Evolutionary conservation across 257 asterid genomes (phyloP), one percentile per base, ranked within the genome.

Genomic region (Ballota nigra): DNA sequence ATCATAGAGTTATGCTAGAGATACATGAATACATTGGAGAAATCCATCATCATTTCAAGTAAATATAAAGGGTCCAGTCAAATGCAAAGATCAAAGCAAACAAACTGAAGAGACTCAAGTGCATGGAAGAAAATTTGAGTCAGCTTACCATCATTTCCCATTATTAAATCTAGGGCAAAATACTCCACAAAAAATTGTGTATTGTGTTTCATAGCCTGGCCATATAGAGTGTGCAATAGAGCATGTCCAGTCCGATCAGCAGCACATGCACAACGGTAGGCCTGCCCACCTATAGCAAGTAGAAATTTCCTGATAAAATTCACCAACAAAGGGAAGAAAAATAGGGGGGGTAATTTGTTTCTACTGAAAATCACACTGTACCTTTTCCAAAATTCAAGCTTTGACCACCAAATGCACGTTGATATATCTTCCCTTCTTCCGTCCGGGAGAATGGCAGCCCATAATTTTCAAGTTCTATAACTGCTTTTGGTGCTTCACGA

Each of bases 241-340:
- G 99, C 98, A 83, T 94, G 99, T 43, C 99, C 99, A 36, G 99
- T 94, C 68, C 99, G 93, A 84, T 94, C 98, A 71, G 99, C 99
- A 78, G 99, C 99, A 83, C 97, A 91, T 23, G 97, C 97, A 80
- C 99, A 94, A 33, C 97, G 97, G 73, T 94, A 94, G 11, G 99
- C 99, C 80, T 94, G 99, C 33, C 99, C 99, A 76, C 99, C 98
- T 93, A 51, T 19, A 53, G 41, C 80, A 58, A 34, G 73, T 16
- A 69, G 75, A 66, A 67, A 63, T 57, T 16, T 36, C 31, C 41
- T 15, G 26, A 57, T 4, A 33, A 80, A 67, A 29, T 23, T 28
- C 31, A 40, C 75, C 36, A 8, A 20, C 5, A 8, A 53, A 53
- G 13, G 28, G 60, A 53, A 53, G 13, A 22, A 53, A 19, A 19